Percentiles rank a stretch among this genome's conserved stretches.
Conservation (phyloP, 805 yeast species). For the Suhomyces pyralidae region DNA sequence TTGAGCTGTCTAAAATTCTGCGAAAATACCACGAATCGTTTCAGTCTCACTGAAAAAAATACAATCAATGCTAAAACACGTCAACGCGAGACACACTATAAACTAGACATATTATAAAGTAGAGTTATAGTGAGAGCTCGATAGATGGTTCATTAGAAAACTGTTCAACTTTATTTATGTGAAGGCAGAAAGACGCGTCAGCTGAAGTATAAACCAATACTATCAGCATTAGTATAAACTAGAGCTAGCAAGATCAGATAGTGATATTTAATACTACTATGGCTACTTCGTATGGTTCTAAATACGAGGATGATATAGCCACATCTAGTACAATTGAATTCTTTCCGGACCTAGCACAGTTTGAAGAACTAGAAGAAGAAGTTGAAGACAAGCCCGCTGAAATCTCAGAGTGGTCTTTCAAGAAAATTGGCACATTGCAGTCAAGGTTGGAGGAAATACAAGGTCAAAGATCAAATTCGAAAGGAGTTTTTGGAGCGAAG, state of each 20-base stretch:
- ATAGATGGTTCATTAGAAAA: not conserved
- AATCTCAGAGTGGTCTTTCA: slow-evolving; percentile 46
- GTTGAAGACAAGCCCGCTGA: not conserved
- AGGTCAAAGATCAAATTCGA: slow-evolving; percentile 11
- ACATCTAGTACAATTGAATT: slow-evolving; percentile 13
- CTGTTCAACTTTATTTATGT: not conserved
- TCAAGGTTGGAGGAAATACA: slow-evolving; percentile 41
- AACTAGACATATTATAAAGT: no score
- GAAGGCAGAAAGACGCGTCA: not conserved
- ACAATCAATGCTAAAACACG: not conserved
- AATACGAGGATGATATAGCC: slow-evolving; percentile 6
- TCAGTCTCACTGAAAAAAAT: not conserved
- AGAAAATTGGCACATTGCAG: slow-evolving; percentile 47
- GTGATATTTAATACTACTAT: not conserved
- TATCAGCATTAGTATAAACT: not conserved
- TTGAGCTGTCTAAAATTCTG: not conserved
- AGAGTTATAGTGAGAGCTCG: not conserved
- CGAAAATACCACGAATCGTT: not conserved
- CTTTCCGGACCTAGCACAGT: slow-evolving; percentile 24
- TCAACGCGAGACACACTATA: not conserved
- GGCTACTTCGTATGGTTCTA: slow-evolving; percentile 6
- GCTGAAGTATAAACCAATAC: not conserved
- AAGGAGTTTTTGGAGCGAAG: slow-evolving; percentile 2
- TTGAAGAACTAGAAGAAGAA: slow-evolving; percentile 12
- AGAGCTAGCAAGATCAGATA: not conserved